Base-by-base conservation (phyloP, 768 basidiomycete species). In the Mycena metata region DNA sequence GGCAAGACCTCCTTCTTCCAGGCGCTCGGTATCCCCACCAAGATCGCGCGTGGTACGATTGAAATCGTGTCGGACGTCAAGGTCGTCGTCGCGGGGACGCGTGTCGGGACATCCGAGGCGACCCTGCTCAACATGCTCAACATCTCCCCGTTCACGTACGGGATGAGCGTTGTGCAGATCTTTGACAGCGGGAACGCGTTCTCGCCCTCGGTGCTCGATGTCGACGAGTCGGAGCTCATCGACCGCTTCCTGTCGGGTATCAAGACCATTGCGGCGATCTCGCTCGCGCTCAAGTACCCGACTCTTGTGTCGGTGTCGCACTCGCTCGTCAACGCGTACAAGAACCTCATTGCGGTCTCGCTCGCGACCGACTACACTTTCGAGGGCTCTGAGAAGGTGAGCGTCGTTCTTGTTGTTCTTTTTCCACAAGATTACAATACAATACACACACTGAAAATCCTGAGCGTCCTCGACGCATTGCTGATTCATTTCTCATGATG, bases 1-100 rank as follows among this genome's bases (percentile, higher is more conserved):
- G 98, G 97, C 78, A 99, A 99, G 89, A 99, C 98, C 69, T 98
- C 98, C 76, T 99, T 99, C 95, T 99, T 99, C 95, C 98, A 99
- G 88, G 98, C 98, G 65, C 92, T 99, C 78, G 92, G 93, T 86
- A 96, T 99, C 83, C 97, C 98, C 52, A 99, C 98, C 82, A 99
- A 99, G 90, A 99, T 99, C 73, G 96, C 98, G 58, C 93, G 98
- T 91, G 98, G 98, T 88, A 99, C 98, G 62, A 99, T 99, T 76
- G 98, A 99, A 95, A 99, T 99, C 80, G 95, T 98, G 68, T 89
- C 91, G 72, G 96, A 99, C 78, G 92, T 99, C 78, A 91, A 96
- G 84, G 96, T 99, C 85, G 95, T 99, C 77, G 83, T 84, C 51
- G 94, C 91, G 61, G 96, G 96, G 69, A 91, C 90, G 73, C 94